Base-by-base conservation (phyloP, 345 rosid species). In the Microcos paniculata region DNA sequence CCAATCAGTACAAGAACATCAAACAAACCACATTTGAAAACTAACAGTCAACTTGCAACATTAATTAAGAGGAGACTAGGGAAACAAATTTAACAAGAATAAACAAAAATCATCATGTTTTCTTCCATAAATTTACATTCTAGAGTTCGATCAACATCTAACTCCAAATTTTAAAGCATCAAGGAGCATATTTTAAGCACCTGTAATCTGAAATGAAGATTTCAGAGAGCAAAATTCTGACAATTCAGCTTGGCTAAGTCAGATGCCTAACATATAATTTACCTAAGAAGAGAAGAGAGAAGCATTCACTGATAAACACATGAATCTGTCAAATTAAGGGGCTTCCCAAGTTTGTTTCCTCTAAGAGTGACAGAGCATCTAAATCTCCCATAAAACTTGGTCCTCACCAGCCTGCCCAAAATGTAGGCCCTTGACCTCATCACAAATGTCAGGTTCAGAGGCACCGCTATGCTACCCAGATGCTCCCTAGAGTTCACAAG, bases 391-490 rank as follows among this genome's bases (percentile, higher is more conserved):
- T 89, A 79, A 78, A 92, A 96, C 78, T 83, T 89, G 66, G 96
- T 90, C 79, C 78, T 82, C 38, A 89, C 94, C 74, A 90, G 76
- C 76, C 82, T 85, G 43, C 97, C 96, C 82, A 92, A 51, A 79
- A 96, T 90, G 85, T 92, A 89, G 9, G 99, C 98, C 72, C 83
- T 90, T 1, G 99, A 93, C 52, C 92, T 90, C 77, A 96, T 56
- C 71, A 80, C 87, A 9, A 96, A 82, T 4, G 98, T 93, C 71
- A 96, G 84, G 85, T 92, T 92, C 18, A 96, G 82, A 2, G 98
- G 99, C 65, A 93, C 79, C 2, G 87, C 72, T 5, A 88, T 74
- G 16, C 40, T 84, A 35, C 84, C 81, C 4, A 59, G 75, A 70
- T 82, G 94, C 48, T 58, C 77, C 57, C 77, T 67, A 31, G 84